Evolutionary conservation across 768 basidiomycete genomes (phyloP).

Genomic region (Amanita rubescens): DNA sequence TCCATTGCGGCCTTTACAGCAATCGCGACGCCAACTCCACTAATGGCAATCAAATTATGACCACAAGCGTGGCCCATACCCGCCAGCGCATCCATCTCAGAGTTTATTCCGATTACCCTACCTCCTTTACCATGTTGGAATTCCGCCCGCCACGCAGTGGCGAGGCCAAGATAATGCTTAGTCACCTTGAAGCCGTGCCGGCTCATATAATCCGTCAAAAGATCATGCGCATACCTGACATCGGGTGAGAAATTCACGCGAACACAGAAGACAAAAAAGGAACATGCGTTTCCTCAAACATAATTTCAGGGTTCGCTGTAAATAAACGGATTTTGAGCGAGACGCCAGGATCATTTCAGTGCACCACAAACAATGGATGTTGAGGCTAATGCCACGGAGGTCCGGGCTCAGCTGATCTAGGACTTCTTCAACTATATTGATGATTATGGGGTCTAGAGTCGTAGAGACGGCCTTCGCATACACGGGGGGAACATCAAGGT

Average conservation of each 20-base stretch:
- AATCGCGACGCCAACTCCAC: conserved; percentile 68
- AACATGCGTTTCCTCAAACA: conserved; percentile 56
- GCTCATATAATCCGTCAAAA: conserved; percentile 59
- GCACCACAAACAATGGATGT: conserved; percentile 55
- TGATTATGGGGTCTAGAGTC: conserved; percentile 28
- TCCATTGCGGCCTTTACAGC: conserved; percentile 65
- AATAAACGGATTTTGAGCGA: conserved; percentile 9
- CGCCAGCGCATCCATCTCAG: conserved; percentile 66
- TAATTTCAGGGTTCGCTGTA: conserved; percentile 58
- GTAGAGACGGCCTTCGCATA: conserved; percentile 25
- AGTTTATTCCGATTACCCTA: conserved; percentile 68
- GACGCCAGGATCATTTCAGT: not conserved
- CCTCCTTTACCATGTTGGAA: conserved; percentile 53
- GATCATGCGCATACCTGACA: conserved; percentile 63
- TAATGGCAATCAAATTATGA: conserved; percentile 77
- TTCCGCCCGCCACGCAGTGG: conserved; percentile 76
- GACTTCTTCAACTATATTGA: conserved; percentile 44
- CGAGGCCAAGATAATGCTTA: conserved; percentile 57
- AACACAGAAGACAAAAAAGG: conserved; percentile 4
- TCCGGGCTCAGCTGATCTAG: conserved; percentile 44
- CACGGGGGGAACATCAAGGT: conserved; percentile 32
- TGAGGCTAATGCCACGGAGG: conserved; percentile 58
- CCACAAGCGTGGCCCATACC: conserved; percentile 67
- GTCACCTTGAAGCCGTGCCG: conserved; percentile 65
- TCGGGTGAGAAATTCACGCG: conserved; percentile 7